phyloP scores from a whole-genome alignment of 352 stramenopile species.

The Globisporangium nunn region DNA sequence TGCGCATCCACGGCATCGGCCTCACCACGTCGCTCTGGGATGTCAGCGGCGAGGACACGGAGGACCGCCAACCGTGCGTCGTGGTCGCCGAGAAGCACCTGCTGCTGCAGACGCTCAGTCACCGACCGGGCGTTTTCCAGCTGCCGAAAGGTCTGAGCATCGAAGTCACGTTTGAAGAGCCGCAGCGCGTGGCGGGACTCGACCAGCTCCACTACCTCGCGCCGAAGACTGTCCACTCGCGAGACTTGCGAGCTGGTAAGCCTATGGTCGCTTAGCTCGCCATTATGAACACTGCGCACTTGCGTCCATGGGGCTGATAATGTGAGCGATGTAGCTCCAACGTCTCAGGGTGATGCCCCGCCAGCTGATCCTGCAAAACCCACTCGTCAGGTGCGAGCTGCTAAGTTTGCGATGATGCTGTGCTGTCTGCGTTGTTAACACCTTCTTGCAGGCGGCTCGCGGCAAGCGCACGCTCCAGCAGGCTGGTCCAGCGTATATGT shows the following conservation, averaged over 20 bases:
- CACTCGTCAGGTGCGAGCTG: background rate
- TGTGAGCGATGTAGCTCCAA: slow-evolving; percentile 7
- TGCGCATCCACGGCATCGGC: slow-evolving; percentile 41
- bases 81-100: slow-evolving; percentile 54
- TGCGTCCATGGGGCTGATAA: background rate
- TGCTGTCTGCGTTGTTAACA: background rate
- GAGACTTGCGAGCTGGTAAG: slow-evolving; percentile 23
- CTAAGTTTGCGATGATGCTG: background rate
- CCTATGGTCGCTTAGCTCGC: background rate
- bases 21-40: slow-evolving; percentile 52
- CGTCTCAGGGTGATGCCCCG: background rate
- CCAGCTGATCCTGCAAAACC: background rate
- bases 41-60: slow-evolving; percentile 41
- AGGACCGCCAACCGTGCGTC: slow-evolving; percentile 48
- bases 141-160: slow-evolving; percentile 33
- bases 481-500: slow-evolving; percentile 36
- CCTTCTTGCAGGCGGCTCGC: slow-evolving; percentile 12
- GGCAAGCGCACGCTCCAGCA: slow-evolving; percentile 46
- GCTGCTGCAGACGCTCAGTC: slow-evolving; percentile 38
- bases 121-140: slow-evolving; percentile 22
- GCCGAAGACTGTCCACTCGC: slow-evolving; percentile 28
- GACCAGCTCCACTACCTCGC: slow-evolving; percentile 55
- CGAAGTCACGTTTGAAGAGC: slow-evolving; percentile 47
- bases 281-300: background rate
- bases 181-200: slow-evolving; percentile 34